Conservation (phyloP, 2,329 filamentous ascomycete genomes). For the Sporothrix sp. region DNA sequence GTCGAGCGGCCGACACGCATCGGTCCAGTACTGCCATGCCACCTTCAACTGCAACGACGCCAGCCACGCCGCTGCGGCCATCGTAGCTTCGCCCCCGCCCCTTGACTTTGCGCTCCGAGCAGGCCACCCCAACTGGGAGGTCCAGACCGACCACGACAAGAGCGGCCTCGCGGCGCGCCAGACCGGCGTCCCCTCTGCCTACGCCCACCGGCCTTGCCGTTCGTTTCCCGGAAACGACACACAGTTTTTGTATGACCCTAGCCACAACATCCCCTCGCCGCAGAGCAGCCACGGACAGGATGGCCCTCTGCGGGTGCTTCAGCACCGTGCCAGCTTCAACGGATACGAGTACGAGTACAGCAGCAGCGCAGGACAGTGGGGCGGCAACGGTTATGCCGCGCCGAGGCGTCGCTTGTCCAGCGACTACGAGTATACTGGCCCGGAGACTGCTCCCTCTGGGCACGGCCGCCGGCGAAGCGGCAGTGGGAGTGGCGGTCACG, state of each 20-base stretch:
- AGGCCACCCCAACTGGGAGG: slow-evolving; percentile 21
- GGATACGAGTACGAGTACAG: slow-evolving; percentile 13
- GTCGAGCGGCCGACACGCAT: not conserved
- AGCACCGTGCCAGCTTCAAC: slow-evolving; percentile 28
- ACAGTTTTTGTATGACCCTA: too few relatives aligned
- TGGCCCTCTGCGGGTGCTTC: slow-evolving; percentile 17
- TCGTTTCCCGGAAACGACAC: not conserved
- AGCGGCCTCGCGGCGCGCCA: slow-evolving; percentile 9
- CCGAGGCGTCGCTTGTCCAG: slow-evolving; percentile 10
- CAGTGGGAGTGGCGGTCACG: slow-evolving; percentile 15
- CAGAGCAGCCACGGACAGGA: not conserved
- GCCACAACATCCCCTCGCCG: too few relatives aligned
- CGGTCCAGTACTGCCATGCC: not conserved
- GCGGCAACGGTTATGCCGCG: too few relatives aligned
- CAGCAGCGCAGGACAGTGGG: too few relatives aligned
- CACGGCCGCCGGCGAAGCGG: not conserved
- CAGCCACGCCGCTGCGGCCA: not conserved
- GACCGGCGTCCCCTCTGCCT: slow-evolving; percentile 20
- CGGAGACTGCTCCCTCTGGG: slow-evolving; percentile 16
- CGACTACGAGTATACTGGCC: slow-evolving; percentile 10
- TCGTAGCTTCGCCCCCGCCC: slow-evolving; percentile 5
- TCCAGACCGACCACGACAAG: slow-evolving; percentile 21
- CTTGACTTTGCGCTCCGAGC: not conserved
- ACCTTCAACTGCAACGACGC: not conserved
- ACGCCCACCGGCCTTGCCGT: not conserved